A percentile compares a stretch with the other conserved stretches of the same genome.
Evolutionary conservation across 164 flowering plant genomes (phyloP).

Genomic region (Stephania japonica): DNA sequence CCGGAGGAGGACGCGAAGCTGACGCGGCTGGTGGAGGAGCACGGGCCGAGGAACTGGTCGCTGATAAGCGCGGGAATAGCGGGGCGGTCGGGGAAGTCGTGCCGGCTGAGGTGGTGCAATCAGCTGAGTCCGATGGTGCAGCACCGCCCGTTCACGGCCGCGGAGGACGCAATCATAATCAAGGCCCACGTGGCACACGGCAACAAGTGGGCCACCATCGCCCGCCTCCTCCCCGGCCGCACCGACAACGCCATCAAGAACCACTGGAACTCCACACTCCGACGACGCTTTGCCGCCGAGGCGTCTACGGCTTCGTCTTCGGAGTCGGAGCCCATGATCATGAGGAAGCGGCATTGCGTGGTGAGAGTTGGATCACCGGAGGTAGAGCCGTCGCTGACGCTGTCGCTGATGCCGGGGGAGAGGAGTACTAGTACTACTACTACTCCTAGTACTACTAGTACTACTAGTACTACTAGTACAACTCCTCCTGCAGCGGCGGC

Average conservation of each 20-base stretch:
- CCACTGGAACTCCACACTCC: constrained; percentile 66
- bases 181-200: constrained; percentile 52
- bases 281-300: constrained; percentile 27
- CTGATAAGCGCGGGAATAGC: constrained; percentile 50
- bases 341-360: too few species aligned
- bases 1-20: constrained; percentile 48
- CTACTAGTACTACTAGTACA: too few species aligned
- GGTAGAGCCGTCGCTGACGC: constrained; percentile 30
- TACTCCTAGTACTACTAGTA: too few species aligned
- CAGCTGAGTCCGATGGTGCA: constrained; percentile 69
- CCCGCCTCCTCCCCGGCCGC: constrained; percentile 59
- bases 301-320: background rate
- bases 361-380: too few species aligned
- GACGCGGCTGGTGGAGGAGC: constrained; percentile 41
- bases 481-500: background rate
- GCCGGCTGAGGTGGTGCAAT: constrained; percentile 75
- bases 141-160: constrained; percentile 53
- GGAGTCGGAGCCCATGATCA: too few species aligned
- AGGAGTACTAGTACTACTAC: too few species aligned
- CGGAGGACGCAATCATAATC: constrained; percentile 53
- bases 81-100: constrained; percentile 71
- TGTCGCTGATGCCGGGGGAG: constrained; percentile 40
- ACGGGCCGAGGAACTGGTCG: constrained; percentile 69
- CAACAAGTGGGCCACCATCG: constrained; percentile 80
- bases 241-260: constrained; percentile 78